Evolutionary conservation across 805 yeast genomes (phyloP).

Genomic region (Suhomyces sp.): DNA sequence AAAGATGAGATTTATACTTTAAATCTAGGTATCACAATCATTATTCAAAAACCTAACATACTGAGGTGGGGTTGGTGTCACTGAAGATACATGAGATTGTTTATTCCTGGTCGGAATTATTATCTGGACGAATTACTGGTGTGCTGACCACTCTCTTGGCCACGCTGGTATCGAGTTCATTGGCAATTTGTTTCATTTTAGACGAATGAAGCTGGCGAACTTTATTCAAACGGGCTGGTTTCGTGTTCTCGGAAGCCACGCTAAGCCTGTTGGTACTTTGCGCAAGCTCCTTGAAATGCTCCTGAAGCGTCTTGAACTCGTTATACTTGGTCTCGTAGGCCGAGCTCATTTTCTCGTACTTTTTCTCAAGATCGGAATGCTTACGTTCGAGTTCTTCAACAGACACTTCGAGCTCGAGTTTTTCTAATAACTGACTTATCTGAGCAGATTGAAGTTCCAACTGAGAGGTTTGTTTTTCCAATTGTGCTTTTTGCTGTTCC

Average conservation of each 20-base stretch:
- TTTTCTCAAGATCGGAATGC: background rate
- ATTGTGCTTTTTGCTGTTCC: background rate
- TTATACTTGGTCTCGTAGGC: constrained; percentile 23
- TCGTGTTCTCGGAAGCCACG: background rate
- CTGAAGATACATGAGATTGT: background rate
- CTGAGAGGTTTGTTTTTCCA: background rate
- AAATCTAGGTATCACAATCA: no score
- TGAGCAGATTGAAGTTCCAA: background rate
- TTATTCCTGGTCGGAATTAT: background rate
- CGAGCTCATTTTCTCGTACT: constrained; percentile 16
- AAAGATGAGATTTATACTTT: no score
- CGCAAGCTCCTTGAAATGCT: constrained; percentile 18
- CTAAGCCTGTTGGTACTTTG: constrained; percentile 12
- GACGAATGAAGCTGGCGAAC: constrained; percentile 22
- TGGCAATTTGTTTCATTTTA: constrained; percentile 13
- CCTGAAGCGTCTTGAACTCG: constrained; percentile 20
- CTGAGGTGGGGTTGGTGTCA: background rate
- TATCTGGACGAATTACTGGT: constrained; percentile 10
- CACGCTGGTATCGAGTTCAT: background rate
- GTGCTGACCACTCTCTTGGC: constrained; percentile 29
- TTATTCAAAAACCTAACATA: no score
- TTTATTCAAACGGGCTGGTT: constrained; percentile 10
- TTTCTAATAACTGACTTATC: background rate
- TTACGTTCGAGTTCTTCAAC: constrained; percentile 2
- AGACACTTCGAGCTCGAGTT: background rate